These are phyloP conservation scores for Backusella circina DNA, from an alignment of 192 early-diverging fungal species.

Conservation along the genomic window DNA sequence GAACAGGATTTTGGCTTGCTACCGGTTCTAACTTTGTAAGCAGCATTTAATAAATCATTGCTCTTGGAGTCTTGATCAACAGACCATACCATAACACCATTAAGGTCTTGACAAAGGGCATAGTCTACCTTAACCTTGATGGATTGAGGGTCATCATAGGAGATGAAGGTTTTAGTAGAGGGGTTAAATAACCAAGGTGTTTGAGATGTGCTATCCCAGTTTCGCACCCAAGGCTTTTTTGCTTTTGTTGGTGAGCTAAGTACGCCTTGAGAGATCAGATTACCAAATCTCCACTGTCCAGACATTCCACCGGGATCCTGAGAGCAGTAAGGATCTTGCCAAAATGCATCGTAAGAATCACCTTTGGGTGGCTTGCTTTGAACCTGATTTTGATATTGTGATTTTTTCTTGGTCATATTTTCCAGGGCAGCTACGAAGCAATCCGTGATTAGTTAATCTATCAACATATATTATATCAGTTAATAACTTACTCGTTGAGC, in stretches of 20 bases:
- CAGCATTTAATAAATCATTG: slow-evolving; percentile 53
- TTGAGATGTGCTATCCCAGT: slow-evolving; percentile 56
- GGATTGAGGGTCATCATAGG: slow-evolving; percentile 66
- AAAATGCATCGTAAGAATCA: slow-evolving; percentile 53
- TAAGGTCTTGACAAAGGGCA: slow-evolving; percentile 50
- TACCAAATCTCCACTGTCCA: slow-evolving; percentile 63
- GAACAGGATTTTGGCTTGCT: not conserved
- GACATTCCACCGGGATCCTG: slow-evolving; percentile 43
- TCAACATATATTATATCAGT: not conserved
- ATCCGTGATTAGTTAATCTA: slow-evolving; percentile 4
- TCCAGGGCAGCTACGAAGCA: slow-evolving; percentile 24
- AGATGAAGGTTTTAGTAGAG: slow-evolving; percentile 54
- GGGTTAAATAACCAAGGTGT: slow-evolving; percentile 76
- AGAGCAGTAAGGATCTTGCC: slow-evolving; percentile 48
- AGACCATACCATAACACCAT: slow-evolving; percentile 67
- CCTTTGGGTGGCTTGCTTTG: slow-evolving; percentile 34
- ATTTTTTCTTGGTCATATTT: slow-evolving; percentile 27
- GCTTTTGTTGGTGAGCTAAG: slow-evolving; percentile 47
- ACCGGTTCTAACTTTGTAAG: not conserved
- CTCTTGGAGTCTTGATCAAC: slow-evolving; percentile 56
- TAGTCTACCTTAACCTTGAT: slow-evolving; percentile 55
- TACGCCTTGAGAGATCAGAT: slow-evolving; percentile 56
- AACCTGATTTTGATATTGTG: slow-evolving; percentile 30
- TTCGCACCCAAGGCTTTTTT: slow-evolving; percentile 54
- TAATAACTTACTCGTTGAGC: slow-evolving; percentile 34